phyloP scores from a whole-genome alignment of 129 eudicot genomes.

The Erigeron canadensis region DNA sequence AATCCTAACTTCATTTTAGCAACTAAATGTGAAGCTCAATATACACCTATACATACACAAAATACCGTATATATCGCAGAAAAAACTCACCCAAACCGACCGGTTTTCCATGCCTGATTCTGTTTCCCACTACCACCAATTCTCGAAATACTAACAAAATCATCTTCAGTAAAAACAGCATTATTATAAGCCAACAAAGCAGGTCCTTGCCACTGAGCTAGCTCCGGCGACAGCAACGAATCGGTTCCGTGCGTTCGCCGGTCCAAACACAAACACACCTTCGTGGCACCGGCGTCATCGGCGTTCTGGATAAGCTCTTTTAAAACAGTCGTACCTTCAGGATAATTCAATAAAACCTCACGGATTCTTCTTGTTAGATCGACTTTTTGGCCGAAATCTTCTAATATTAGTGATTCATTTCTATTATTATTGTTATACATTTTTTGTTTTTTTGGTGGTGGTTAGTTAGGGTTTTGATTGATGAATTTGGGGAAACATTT shows the following conservation, averaged over 20 bases:
- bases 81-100: slow-evolving; percentile 79
- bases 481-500: too few species aligned
- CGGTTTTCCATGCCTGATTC: slow-evolving; percentile 90
- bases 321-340: slow-evolving; percentile 95
- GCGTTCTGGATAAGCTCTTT: slow-evolving; percentile 96
- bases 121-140: slow-evolving; percentile 91
- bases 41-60: not conserved
- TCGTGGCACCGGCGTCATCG: slow-evolving; percentile 99
- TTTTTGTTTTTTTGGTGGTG: too few species aligned
- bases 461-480: too few species aligned
- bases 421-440: too few species aligned
- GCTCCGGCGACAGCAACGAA: slow-evolving; percentile 55
- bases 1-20: too few species aligned
- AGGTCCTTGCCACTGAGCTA: slow-evolving; percentile 96
- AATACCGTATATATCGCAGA: not conserved
- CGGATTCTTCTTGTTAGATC: slow-evolving; percentile 93
- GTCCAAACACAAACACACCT: slow-evolving; percentile 77
- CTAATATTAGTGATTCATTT: slow-evolving; percentile 59
- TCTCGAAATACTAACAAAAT: slow-evolving; percentile 87
- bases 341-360: slow-evolving; percentile 83
- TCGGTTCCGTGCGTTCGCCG: slow-evolving; percentile 56
- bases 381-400: slow-evolving; percentile 98
- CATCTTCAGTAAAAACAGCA: slow-evolving; percentile 89
- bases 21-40: not conserved
- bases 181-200: slow-evolving; percentile 83